These are phyloP conservation scores for Fusarium gaditjirri DNA, from an alignment of 2,329 filamentous ascomycete species.

Conservation along the genomic window DNA sequence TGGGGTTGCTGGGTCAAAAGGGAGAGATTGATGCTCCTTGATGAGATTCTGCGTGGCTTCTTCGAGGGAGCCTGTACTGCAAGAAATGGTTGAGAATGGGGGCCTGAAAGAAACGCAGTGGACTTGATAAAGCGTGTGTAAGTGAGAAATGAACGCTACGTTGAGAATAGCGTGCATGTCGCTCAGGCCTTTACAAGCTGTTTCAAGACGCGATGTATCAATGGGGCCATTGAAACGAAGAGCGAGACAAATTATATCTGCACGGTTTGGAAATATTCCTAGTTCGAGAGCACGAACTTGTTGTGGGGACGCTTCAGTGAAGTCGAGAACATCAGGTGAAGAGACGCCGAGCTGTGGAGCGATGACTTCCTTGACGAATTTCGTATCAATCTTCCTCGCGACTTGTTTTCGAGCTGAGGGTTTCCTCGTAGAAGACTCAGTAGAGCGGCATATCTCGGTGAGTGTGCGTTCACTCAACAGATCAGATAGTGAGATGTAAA, in stretches of 20 bases:
- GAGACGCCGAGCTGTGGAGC: conserved; percentile 57
- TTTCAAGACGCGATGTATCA: conserved; percentile 56
- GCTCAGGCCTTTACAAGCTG: conserved; percentile 57
- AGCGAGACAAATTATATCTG: conserved; percentile 60
- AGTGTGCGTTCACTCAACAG: conserved; percentile 56
- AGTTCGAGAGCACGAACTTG: conserved; percentile 62
- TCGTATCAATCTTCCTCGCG: conserved; percentile 41
- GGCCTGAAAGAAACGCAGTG: conserved; percentile 56
- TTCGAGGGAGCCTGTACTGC: conserved; percentile 53
- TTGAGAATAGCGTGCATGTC: conserved; percentile 63
- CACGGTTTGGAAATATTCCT: conserved; percentile 55
- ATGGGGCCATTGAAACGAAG: conserved; percentile 60
- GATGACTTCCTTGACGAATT: conserved; percentile 54
- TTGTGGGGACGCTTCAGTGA: conserved; percentile 59
- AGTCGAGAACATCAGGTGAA: conserved; percentile 57
- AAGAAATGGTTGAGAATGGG: conserved; percentile 57
- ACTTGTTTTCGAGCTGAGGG: background rate
- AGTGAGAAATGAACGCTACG: conserved; percentile 62
- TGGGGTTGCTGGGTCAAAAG: conserved; percentile 55
- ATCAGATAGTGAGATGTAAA: conserved; percentile 55
- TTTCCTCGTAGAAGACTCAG: conserved; percentile 33
- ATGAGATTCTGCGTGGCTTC: conserved; percentile 54
- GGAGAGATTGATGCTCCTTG: conserved; percentile 54
- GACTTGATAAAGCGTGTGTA: conserved; percentile 60
- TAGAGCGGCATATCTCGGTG: conserved; percentile 57